phyloP scores from a whole-genome alignment of 768 basidiomycete species.

The Leucocoprinus leucothites region DNA sequence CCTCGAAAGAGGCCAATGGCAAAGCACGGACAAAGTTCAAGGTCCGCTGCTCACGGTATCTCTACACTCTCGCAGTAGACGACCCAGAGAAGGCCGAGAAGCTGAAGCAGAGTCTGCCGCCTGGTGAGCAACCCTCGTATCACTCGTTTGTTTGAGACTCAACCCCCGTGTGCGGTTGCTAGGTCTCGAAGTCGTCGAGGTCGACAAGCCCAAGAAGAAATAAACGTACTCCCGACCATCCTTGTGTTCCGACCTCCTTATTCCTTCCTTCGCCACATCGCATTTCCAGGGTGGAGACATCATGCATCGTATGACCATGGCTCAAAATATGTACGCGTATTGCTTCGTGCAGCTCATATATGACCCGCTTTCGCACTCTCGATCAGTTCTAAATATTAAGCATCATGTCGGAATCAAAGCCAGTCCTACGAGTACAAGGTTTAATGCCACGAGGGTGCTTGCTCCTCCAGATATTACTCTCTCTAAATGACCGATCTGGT shows the following conservation, averaged over 20 bases:
- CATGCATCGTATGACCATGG: constrained; percentile 13
- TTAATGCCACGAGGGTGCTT: constrained; percentile 16
- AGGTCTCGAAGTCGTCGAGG: constrained; percentile 74
- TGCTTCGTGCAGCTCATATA: constrained; percentile 2
- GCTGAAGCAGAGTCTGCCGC: constrained; percentile 91
- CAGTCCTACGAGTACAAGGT: constrained; percentile 1
- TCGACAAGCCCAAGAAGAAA: constrained; percentile 77
- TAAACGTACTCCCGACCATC: constrained; percentile 29
- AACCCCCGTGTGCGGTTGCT: background rate
- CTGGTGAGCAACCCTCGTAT: constrained; percentile 57
- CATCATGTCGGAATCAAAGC: constrained; percentile 3
- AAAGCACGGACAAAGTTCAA: constrained; percentile 96
- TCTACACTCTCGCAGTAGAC: constrained; percentile 95
- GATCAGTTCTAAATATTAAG: background rate
- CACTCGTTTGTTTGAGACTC: background rate
- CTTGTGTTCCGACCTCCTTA: constrained; percentile 3
- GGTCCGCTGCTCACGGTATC: constrained; percentile 92
- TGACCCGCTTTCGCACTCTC: background rate
- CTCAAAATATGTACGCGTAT: constrained; percentile 7
- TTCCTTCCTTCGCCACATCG: constrained; percentile 10
- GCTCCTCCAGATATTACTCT: constrained; percentile 20
- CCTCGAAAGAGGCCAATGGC: constrained; percentile 59
- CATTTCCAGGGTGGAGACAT: constrained; percentile 2
- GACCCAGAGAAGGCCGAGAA: constrained; percentile 99
- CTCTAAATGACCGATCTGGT: constrained; percentile 6